A percentile compares a stretch with the other conserved stretches of the same genome.
Evolutionary conservation across 345 rosid genomes (phyloP).

Genomic region (Salix purpurea): DNA sequence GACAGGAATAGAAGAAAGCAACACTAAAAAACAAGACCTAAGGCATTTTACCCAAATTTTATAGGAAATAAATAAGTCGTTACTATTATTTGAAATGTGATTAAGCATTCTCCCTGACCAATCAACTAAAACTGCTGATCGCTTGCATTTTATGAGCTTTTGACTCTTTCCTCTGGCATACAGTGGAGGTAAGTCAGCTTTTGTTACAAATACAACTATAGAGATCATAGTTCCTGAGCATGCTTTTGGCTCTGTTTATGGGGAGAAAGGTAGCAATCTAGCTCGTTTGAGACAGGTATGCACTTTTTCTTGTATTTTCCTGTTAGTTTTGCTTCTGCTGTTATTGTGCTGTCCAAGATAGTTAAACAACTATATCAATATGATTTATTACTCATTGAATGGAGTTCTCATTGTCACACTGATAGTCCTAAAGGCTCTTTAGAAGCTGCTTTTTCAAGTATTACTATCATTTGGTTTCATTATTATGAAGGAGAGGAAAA

Average conservation of each 20-base stretch:
- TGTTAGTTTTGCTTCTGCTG: background rate
- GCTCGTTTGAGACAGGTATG: slow-evolving; percentile 68
- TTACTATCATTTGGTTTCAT: background rate
- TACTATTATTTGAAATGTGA: background rate
- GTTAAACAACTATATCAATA: background rate
- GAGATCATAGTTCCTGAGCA: slow-evolving; percentile 74
- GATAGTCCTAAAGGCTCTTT: background rate
- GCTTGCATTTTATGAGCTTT: background rate
- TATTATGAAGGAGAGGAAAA: background rate
- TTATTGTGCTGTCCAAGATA: background rate
- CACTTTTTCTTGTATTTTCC: background rate
- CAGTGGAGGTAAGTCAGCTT: slow-evolving; percentile 70
- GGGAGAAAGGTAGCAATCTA: slow-evolving; percentile 78
- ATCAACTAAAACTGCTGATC: background rate
- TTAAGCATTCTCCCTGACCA: background rate
- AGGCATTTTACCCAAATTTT: background rate
- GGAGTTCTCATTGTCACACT: background rate
- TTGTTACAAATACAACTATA: slow-evolving; percentile 80
- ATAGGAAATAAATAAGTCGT: background rate
- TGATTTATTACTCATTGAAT: background rate
- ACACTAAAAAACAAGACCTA: background rate
- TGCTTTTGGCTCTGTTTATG: slow-evolving; percentile 72
- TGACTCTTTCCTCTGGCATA: slow-evolving; percentile 11
- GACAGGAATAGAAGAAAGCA: background rate
- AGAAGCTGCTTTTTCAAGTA: background rate